These are phyloP conservation scores for Primulina tabacum DNA, from an alignment of 257 asterid species.

Conservation along the genomic window DNA sequence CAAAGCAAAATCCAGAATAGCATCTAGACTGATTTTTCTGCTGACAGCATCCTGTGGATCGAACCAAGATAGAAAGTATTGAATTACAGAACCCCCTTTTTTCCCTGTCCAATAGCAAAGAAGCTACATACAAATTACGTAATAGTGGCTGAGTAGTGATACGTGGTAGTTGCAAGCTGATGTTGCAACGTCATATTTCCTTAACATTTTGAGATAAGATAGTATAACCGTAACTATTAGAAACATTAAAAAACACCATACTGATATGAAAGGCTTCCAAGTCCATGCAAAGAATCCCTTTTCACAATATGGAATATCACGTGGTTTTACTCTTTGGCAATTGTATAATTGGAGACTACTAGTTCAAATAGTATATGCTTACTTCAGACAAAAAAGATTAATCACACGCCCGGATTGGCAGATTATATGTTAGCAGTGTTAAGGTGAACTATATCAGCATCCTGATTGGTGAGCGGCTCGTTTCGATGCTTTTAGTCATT, in stretches of 20 bases:
- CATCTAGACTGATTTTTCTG: constrained; percentile 92
- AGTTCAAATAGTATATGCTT: not conserved
- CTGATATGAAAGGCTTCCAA: not conserved
- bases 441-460: constrained; percentile 6
- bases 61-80: not conserved
- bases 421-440: not conserved
- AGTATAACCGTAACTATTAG: not conserved
- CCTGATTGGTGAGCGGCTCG: not conserved
- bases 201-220: not conserved
- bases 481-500: constrained; percentile 1
- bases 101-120: not conserved
- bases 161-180: not conserved
- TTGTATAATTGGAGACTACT: not conserved
- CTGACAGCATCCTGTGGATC: constrained; percentile 85
- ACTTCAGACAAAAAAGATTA: not conserved
- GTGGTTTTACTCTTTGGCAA: not conserved
- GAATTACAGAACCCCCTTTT: not conserved
- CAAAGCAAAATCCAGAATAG: constrained; percentile 88
- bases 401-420: not conserved
- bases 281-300: not conserved
- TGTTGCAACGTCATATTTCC: not conserved
- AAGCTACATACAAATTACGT: no score
- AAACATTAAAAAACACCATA: not conserved
- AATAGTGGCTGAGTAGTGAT: not conserved
- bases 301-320: not conserved